phyloP scores from a whole-genome alignment of 139 green algal species.

The Axilococcus clingmanii region DNA sequence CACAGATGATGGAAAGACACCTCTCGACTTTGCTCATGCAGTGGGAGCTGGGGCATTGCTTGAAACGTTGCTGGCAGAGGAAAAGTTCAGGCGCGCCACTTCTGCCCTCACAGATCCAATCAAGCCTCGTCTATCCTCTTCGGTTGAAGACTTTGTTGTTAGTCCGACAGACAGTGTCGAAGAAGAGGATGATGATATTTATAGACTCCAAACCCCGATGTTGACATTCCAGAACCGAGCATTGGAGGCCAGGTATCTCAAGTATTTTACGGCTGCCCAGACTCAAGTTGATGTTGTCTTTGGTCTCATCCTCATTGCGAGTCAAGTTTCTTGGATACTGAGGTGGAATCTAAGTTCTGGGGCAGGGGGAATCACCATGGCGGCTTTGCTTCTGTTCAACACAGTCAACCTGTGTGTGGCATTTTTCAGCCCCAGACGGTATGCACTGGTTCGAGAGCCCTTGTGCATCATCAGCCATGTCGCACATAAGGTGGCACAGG shows the following conservation, averaged over 20 bases:
- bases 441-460: slow-evolving; percentile 7
- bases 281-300: slow-evolving; percentile 21
- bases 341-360: slow-evolving; percentile 12
- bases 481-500: slow-evolving; percentile 18
- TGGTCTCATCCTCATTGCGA: slow-evolving; percentile 17
- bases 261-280: slow-evolving; percentile 10
- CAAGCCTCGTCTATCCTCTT: too few relatives aligned
- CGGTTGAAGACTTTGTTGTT: too few relatives aligned
- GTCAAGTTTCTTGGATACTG: slow-evolving; percentile 20
- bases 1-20: slow-evolving; percentile 26
- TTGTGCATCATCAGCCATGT: slow-evolving; percentile 15
- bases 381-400: slow-evolving; percentile 16
- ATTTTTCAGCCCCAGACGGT: slow-evolving; percentile 5
- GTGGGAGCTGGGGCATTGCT: too few relatives aligned
- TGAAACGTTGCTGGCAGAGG: too few relatives aligned
- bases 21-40: slow-evolving; percentile 18
- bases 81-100: too few relatives aligned
- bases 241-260: slow-evolving; percentile 11
- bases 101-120: too few relatives aligned
- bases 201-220: too few relatives aligned
- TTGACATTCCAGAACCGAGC: slow-evolving; percentile 4
- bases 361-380: slow-evolving; percentile 5
- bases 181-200: too few relatives aligned
- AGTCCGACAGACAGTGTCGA: too few relatives aligned
- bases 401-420: slow-evolving; percentile 6